Evolutionary conservation across 208 protist genomes (phyloP).

Genomic region (Herpetomonas muscarum): DNA sequence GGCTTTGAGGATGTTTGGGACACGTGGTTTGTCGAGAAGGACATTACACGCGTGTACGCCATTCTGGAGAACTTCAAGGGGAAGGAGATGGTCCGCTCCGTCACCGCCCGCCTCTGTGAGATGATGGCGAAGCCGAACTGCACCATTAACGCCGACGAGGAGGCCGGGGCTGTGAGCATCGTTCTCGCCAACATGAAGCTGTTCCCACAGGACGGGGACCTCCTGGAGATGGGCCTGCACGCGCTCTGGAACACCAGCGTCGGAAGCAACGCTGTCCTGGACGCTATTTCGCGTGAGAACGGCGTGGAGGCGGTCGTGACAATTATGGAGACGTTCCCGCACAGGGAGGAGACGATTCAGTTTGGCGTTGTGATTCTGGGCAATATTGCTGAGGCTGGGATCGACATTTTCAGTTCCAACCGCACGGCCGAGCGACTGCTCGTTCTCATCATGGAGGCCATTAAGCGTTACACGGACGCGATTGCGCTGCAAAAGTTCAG

Average conservation of each 20-base stretch:
- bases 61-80: slow-evolving; percentile 80
- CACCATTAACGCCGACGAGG: slow-evolving; percentile 43
- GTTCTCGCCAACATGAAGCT: slow-evolving; percentile 51
- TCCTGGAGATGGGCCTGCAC: slow-evolving; percentile 45
- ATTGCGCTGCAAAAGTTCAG: slow-evolving; percentile 84
- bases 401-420: slow-evolving; percentile 32
- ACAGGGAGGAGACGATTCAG: slow-evolving; percentile 59
- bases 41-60: slow-evolving; percentile 65
- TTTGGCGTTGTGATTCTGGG: slow-evolving; percentile 67
- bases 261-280: slow-evolving; percentile 32
- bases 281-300: slow-evolving; percentile 38
- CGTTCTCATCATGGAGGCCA: slow-evolving; percentile 41
- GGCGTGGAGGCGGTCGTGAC: slow-evolving; percentile 44
- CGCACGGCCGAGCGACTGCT: slow-evolving; percentile 34
- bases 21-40: slow-evolving; percentile 80
- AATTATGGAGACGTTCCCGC: slow-evolving; percentile 57
- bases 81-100: slow-evolving; percentile 47
- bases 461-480: slow-evolving; percentile 46
- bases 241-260: slow-evolving; percentile 85
- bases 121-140: slow-evolving; percentile 40
- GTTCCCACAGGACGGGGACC: slow-evolving; percentile 57
- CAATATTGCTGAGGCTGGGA: slow-evolving; percentile 56
- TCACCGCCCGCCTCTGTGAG: slow-evolving; percentile 63
- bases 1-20: slow-evolving; percentile 82
- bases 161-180: slow-evolving; percentile 45